Evolutionary conservation across 2,329 filamentous ascomycete genomes (phyloP).

Genomic region (Sclerotinia borealis): DNA sequence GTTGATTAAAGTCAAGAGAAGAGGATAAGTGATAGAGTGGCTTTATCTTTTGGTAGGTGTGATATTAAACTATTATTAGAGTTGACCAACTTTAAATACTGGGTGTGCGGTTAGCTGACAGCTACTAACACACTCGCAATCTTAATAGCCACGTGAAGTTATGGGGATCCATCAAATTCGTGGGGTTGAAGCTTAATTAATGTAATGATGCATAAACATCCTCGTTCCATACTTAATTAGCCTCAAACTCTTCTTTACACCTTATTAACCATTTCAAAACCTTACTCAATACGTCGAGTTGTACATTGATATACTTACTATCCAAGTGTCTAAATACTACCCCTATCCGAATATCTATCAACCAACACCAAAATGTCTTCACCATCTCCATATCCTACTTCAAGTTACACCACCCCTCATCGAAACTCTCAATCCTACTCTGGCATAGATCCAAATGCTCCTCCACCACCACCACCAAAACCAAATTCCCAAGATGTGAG

Average conservation of each 20-base stretch:
- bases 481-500: constrained; percentile 63
- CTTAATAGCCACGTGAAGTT: not conserved
- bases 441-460: constrained; percentile 41
- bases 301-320: not conserved
- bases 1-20: too few species aligned
- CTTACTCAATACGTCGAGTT: not conserved
- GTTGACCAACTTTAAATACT: not conserved
- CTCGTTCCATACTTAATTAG: not conserved
- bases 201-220: not conserved
- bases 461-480: constrained; percentile 67
- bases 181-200: constrained; percentile 2
- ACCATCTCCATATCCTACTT: constrained; percentile 23
- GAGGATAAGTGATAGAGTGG: too few species aligned
- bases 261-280: not conserved
- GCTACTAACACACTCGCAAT: not conserved
- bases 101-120: not conserved
- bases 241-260: not conserved
- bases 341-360: not conserved
- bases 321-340: not conserved
- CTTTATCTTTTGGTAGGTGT: not conserved
- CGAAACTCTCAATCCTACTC: constrained; percentile 33
- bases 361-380: constrained; percentile 17
- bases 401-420: constrained; percentile 18
- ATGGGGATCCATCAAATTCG: not conserved
- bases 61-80: not conserved